Base-by-base conservation (phyloP, 768 basidiomycete genomes). In the Russula earlei region DNA sequence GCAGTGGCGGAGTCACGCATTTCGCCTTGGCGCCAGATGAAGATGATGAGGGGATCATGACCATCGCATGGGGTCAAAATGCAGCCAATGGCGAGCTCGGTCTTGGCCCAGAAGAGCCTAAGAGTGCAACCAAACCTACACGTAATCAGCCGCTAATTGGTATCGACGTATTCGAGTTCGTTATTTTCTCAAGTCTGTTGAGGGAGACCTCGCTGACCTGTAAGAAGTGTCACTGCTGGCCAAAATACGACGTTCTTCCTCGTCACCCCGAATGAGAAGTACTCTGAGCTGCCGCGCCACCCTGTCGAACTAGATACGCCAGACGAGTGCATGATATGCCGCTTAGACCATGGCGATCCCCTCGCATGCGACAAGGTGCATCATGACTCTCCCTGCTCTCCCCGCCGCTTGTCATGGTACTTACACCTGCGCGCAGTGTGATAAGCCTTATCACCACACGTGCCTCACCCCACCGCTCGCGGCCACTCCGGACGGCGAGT, bases 361-460 rank as follows among this genome's bases (percentile, higher is more conserved):
- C 72, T 98, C 40, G 92, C 89, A 65, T 98, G 94, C 64, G 94
- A 97, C 67, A 94, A 92, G 80, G 91, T 87, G 52, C 42, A 19
- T 14, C 27, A 31, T 27, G 34, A 14, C 34, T 36, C 15, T 36
- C 14, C 15, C 47, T 15, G 66, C 54, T 19, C 54, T 19, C 9
- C n/a, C 54, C 29, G 46, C 33, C 45, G 34, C 15, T 54, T 27
- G 27, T 52, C 24, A 27, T 5, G 11, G 27, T 44, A 45, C 55
- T 25, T 31, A 49, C 25, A 4, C 45, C 41, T 20, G 8, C 29
- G 20, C 20, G 10, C 59, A 95, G 88, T 98, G 94, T 66, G 94
- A 98, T 66, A 75, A 78, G 41, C 89, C 91, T 1, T 95, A 86
- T 68, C 94, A 97, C 68, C 74, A 88, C 14, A 75, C 75, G 12